A percentile compares a stretch with the other conserved stretches of the same genome.
Conservation (phyloP, 106 monocot species). For the Phalaenopsis equestris region DNA sequence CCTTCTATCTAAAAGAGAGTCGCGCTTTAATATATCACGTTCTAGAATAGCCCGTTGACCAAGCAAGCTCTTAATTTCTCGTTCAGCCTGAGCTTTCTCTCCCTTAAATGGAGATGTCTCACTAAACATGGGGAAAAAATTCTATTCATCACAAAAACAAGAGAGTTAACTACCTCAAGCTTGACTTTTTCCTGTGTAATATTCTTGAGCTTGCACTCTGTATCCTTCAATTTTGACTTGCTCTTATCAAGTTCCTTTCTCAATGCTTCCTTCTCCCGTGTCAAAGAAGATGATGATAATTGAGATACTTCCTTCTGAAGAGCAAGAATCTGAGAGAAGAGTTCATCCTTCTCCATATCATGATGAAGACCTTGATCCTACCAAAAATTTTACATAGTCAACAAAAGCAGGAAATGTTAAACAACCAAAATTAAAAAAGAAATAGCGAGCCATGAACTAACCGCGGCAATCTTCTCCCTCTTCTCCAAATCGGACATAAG, state of each 20-base stretch:
- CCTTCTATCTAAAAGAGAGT: conserved; percentile 43
- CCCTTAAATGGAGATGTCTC: conserved; percentile 36
- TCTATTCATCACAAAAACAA: neutral
- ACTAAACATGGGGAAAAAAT: conserved; percentile 2
- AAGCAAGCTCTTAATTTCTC: conserved; percentile 62
- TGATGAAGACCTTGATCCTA: conserved; percentile 49
- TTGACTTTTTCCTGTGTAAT: conserved; percentile 76
- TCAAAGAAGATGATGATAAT: conserved; percentile 53
- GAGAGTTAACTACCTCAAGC: conserved; percentile 58
- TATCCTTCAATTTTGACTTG: conserved; percentile 74
- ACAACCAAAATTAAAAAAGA: neutral
- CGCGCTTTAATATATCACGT: conserved; percentile 59
- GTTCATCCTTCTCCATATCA: conserved; percentile 74
- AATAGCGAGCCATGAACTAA: conserved; percentile 22
- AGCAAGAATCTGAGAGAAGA: conserved; percentile 35
- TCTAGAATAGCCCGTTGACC: conserved; percentile 65
- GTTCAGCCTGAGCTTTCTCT: conserved; percentile 69
- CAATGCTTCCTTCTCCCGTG: conserved; percentile 66
- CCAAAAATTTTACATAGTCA: conserved; percentile 7
- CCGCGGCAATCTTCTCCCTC: conserved; percentile 43
- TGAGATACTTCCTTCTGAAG: conserved; percentile 66
- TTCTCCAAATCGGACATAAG: conserved; percentile 31
- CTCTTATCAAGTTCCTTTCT: conserved; percentile 83
- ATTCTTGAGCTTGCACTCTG: conserved; percentile 82
- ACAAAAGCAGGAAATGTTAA: neutral